Evolutionary conservation across 371 early-diverging fungal genomes (phyloP).

Genomic region (Apophysomyces variabilis): DNA sequence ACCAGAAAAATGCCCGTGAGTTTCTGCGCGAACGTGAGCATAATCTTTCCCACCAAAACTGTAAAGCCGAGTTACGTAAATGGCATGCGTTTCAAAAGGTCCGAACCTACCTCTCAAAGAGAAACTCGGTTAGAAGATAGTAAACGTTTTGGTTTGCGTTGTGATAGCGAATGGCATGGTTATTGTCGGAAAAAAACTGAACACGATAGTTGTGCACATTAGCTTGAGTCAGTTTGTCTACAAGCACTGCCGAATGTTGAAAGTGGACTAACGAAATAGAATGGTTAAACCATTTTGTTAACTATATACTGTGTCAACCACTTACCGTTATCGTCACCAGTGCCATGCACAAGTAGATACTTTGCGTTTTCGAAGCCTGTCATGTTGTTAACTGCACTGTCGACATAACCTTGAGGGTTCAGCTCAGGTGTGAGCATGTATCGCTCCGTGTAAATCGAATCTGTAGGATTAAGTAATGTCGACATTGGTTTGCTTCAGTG

Average conservation of each 20-base stretch:
- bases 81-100: no score
- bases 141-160: constrained; percentile 71
- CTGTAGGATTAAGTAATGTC: constrained; percentile 25
- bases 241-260: constrained; percentile 82
- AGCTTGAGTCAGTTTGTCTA: constrained; percentile 77
- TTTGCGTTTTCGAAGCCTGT: constrained; percentile 74
- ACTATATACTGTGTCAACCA: background rate
- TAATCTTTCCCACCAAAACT: constrained; percentile 51
- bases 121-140: constrained; percentile 37
- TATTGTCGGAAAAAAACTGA: constrained; percentile 86
- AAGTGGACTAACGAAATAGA: constrained; percentile 72
- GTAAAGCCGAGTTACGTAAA: background rate
- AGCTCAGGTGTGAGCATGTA: constrained; percentile 87
- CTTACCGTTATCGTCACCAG: constrained; percentile 80
- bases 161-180: constrained; percentile 80
- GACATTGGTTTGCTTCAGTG: background rate
- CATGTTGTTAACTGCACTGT: constrained; percentile 78
- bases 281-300: background rate
- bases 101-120: constrained; percentile 36
- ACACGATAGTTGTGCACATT: constrained; percentile 77
- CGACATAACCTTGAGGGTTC: constrained; percentile 79
- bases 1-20: constrained; percentile 33
- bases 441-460: constrained; percentile 94
- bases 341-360: constrained; percentile 89
- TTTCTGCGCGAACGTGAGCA: constrained; percentile 37